Percentiles rank a stretch among this genome's conserved stretches.
These are phyloP conservation scores for Botrytis galanthina DNA, from an alignment of 2,329 filamentous ascomycete species.

Conservation along the genomic window DNA sequence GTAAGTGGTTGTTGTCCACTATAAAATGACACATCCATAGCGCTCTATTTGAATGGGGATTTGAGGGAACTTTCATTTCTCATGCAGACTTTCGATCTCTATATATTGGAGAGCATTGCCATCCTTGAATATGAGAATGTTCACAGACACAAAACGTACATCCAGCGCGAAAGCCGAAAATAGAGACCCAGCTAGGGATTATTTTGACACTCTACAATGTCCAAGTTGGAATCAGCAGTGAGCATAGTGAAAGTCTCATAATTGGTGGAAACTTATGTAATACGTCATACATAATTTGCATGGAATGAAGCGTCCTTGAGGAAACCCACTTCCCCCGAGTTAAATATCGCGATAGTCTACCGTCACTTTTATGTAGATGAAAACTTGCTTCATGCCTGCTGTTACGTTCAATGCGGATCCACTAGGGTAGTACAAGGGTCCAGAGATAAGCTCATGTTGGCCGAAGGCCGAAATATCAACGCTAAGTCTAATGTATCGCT, in stretches of 20 bases:
- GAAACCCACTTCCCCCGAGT: background rate
- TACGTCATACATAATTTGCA: background rate
- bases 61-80: background rate
- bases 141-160: background rate
- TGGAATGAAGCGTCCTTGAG: background rate
- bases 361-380: background rate
- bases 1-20: background rate
- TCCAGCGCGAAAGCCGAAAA: background rate
- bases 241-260: no score
- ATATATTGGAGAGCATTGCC: background rate
- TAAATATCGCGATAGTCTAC: background rate
- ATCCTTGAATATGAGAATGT: background rate
- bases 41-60: background rate
- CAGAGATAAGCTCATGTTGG: background rate
- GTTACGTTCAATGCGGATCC: background rate
- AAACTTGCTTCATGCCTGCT: background rate
- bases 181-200: background rate
- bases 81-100: background rate
- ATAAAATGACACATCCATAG: background rate
- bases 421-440: background rate
- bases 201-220: background rate
- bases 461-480: background rate
- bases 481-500: background rate
- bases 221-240: background rate
- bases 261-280: background rate